These are phyloP conservation scores for Syzygium malaccense DNA, from an alignment of 441 rosid genomes.

Conservation along the genomic window DNA sequence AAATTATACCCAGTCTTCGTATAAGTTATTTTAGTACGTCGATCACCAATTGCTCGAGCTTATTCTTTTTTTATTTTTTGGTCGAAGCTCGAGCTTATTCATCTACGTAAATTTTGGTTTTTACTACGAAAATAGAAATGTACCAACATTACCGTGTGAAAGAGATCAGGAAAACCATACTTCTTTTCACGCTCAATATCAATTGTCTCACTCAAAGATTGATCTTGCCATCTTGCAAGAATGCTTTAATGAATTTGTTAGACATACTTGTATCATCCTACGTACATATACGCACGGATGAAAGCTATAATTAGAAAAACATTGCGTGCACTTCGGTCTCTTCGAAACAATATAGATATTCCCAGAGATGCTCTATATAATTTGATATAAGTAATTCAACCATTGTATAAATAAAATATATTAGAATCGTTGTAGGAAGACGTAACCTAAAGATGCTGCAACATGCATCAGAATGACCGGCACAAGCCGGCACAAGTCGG, in stretches of 20 bases:
- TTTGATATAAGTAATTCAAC: not conserved
- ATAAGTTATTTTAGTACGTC: not conserved
- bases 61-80: too few relatives aligned
- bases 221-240: not conserved
- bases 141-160: not conserved
- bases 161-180: not conserved
- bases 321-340: not conserved
- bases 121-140: not conserved
- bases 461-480: not conserved
- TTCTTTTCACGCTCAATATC: not conserved
- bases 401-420: not conserved
- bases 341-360: not conserved
- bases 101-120: not conserved
- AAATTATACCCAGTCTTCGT: not conserved
- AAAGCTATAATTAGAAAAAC: not conserved
- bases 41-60: not conserved
- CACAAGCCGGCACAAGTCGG: not conserved
- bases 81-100: not conserved
- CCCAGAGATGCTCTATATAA: not conserved
- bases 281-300: not conserved
- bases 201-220: not conserved
- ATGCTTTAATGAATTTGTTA: not conserved
- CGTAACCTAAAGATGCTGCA: not conserved
- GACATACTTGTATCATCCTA: not conserved
- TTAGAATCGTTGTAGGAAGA: not conserved